phyloP scores from a whole-genome alignment of 2,329 filamentous ascomycete genomes.

The Paracorniculantispora psalliotae region DNA sequence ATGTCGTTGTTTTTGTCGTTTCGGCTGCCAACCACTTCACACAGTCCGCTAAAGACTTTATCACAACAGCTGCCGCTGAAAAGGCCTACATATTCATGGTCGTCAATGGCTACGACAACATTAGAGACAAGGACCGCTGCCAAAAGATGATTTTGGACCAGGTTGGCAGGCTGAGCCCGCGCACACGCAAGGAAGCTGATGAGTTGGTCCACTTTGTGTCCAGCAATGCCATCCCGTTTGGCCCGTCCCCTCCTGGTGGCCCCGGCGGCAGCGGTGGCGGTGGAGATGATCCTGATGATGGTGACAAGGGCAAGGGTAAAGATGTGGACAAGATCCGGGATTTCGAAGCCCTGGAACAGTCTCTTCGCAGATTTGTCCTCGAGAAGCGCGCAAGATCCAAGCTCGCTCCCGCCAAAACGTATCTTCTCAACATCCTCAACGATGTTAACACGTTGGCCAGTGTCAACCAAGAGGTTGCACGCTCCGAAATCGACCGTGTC shows the following conservation, averaged over 20 bases:
- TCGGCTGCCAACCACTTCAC: constrained; percentile 98
- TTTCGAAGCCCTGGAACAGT: constrained; percentile 85
- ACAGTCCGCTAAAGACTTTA: constrained; percentile 95
- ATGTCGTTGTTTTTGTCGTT: constrained; percentile 97
- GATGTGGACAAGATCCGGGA: constrained; percentile 83
- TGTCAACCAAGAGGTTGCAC: constrained; percentile 83
- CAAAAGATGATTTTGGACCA: constrained; percentile 92
- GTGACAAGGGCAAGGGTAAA: constrained; percentile 74
- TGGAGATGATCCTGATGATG: constrained; percentile 52
- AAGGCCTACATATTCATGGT: constrained; percentile 99
- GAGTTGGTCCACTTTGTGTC: constrained; percentile 98
- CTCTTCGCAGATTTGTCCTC: constrained; percentile 84
- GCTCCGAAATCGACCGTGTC: constrained; percentile 79
- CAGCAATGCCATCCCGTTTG: constrained; percentile 85
- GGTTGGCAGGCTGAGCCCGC: constrained; percentile 78
- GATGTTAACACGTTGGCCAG: constrained; percentile 78
- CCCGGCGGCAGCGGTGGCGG: constrained; percentile 51
- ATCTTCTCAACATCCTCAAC: constrained; percentile 86
- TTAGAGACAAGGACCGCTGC: constrained; percentile 85
- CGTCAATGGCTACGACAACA: constrained; percentile 94
- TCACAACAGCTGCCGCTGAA: constrained; percentile 88
- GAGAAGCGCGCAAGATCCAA: constrained; percentile 95
- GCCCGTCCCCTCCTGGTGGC: constrained; percentile 51
- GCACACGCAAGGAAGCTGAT: constrained; percentile 84
- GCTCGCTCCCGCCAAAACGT: constrained; percentile 90